Evolutionary conservation across 345 rosid genomes (phyloP).

Genomic region (Turnera subulata): DNA sequence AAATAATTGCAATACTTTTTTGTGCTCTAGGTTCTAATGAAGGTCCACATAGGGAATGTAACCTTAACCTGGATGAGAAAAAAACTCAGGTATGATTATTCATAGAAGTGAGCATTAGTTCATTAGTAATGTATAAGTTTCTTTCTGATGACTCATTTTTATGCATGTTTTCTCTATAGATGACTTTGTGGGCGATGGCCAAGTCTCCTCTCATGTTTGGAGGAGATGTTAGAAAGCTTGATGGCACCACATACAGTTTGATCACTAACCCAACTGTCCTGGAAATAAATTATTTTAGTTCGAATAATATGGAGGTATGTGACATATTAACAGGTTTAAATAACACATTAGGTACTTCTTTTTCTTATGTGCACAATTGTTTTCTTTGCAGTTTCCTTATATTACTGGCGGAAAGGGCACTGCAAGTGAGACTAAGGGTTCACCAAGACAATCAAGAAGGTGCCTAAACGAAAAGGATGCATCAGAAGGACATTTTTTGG

Average conservation of each 20-base stretch:
- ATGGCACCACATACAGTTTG: slow-evolving; percentile 48
- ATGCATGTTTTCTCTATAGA: slow-evolving; percentile 34
- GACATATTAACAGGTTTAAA: neutral
- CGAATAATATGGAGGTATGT: slow-evolving; percentile 70
- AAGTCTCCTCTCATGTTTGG: slow-evolving; percentile 95
- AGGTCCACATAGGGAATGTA: slow-evolving; percentile 75
- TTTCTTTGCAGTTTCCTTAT: slow-evolving; percentile 51
- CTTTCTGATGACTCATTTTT: slow-evolving; percentile 1
- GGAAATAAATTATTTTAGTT: slow-evolving; percentile 65
- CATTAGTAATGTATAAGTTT: neutral
- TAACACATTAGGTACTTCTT: neutral
- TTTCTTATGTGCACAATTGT: slow-evolving; percentile 6
- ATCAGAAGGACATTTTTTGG: slow-evolving; percentile 34
- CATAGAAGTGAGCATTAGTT: neutral
- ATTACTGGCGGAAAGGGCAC: slow-evolving; percentile 22
- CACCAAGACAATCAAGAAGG: slow-evolving; percentile 6
- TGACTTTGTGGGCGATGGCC: slow-evolving; percentile 92
- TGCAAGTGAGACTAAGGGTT: slow-evolving; percentile 8
- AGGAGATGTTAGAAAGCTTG: slow-evolving; percentile 80
- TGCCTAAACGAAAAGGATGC: slow-evolving; percentile 17
- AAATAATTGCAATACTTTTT: slow-evolving; percentile 15
- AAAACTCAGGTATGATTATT: slow-evolving; percentile 63
- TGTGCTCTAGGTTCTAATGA: slow-evolving; percentile 48
- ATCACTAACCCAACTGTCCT: slow-evolving; percentile 70
- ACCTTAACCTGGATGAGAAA: slow-evolving; percentile 60